Evolutionary conservation across 768 basidiomycete species (phyloP), one percentile per base, ranked within the genome.

Genomic region (Suillus fuscotomentosus): DNA sequence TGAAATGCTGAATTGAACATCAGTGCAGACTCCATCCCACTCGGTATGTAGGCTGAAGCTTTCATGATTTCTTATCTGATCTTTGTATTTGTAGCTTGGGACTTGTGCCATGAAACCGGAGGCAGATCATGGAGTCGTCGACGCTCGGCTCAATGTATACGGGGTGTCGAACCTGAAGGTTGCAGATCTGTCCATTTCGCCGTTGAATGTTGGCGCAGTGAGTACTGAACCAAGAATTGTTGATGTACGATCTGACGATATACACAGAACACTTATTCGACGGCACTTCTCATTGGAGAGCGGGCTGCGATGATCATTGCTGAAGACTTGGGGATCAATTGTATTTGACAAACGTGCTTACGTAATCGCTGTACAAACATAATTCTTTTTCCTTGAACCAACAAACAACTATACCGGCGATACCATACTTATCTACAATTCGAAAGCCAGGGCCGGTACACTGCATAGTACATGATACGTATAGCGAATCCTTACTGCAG

Each of bases 41-140:
- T 76, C 76, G 61, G 77, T 78, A 65, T 57, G 63, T 60, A 36
- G 41, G 17, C 8, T 14, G 0, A 10, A 39, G 20, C 56, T 53
- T 9, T 0, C 13, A 38, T 59, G 3, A 53, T 9, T 39, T 27
- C 3, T 3, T 7, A 57, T 15, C 47, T 22, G 63, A 13, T 13
- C 22, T 14, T 39, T 54, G 1, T 43, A 31, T 53, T 2, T 48
- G 1, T 62, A 88, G 86, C 77, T 87, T 15, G 88, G 88, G 45
- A 89, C 88, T 0, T 89, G 87, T 64, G 83, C 86, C 1, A 89
- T 90, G 88, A 88, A 87, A 70, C 80, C 86, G 3, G 80, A 82
- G 22, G 79, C 83, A 20, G 62, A 80, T 47, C 83, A 81, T 5
- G 88, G 88, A 15, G 89, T 90, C 4, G 86, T 91, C 9, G 86